Conservation (phyloP, 2,329 filamentous ascomycete genomes). For the Microcera coccophila region DNA sequence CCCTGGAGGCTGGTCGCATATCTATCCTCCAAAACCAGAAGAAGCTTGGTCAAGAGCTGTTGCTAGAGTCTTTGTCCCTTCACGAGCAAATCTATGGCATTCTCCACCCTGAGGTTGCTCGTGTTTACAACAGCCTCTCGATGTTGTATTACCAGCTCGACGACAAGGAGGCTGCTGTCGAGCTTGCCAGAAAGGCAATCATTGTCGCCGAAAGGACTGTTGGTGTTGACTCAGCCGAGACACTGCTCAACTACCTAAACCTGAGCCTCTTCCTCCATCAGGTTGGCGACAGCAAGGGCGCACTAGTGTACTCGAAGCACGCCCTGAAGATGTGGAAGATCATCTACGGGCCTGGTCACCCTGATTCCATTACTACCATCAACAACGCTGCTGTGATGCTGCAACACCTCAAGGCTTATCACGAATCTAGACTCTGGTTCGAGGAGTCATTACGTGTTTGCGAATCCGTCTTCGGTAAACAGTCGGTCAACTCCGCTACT, state of each 20-base stretch:
- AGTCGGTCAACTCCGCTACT: slow-evolving; percentile 89
- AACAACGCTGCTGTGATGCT: slow-evolving; percentile 99
- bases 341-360: slow-evolving; percentile 89
- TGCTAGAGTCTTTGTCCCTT: slow-evolving; percentile 91
- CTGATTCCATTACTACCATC: slow-evolving; percentile 96
- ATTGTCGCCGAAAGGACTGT: slow-evolving; percentile 93
- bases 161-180: slow-evolving; percentile 92
- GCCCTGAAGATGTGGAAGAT: slow-evolving; percentile 95
- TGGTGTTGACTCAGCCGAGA: slow-evolving; percentile 90
- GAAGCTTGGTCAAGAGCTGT: slow-evolving; percentile 90
- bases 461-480: slow-evolving; percentile 82
- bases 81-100: slow-evolving; percentile 99
- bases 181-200: slow-evolving; percentile 92
- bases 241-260: slow-evolving; percentile 92
- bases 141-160: slow-evolving; percentile 98
- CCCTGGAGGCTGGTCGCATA: slow-evolving; percentile 89
- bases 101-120: slow-evolving; percentile 90
- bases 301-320: slow-evolving; percentile 86
- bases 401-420: slow-evolving; percentile 89
- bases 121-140: slow-evolving; percentile 90
- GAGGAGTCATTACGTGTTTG: slow-evolving; percentile 87
- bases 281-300: slow-evolving; percentile 80
- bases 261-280: slow-evolving; percentile 91
- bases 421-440: slow-evolving; percentile 94
- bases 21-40: slow-evolving; percentile 94